Conservation (phyloP, 164 flowering plant species). For the Akebia trifoliata region DNA sequence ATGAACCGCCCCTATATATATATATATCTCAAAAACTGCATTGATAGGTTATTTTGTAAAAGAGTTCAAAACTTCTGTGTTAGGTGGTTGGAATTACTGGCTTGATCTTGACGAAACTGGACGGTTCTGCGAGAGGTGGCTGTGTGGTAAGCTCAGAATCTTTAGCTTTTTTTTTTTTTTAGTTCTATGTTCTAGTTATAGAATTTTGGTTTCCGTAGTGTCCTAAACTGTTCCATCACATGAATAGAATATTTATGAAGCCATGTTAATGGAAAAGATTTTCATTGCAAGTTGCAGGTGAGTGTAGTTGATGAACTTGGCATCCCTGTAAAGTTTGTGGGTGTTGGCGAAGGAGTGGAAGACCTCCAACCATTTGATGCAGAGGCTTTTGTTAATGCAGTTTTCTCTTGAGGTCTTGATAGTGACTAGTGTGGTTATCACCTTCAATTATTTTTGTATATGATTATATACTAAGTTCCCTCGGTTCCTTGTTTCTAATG, state of each 20-base stretch:
- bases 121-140: constrained; percentile 97
- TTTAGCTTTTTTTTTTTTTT: not conserved
- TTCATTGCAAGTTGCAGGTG: constrained; percentile 45
- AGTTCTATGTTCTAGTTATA: not conserved
- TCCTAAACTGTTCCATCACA: not conserved
- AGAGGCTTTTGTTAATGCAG: constrained; percentile 80
- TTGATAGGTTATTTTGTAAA: not conserved
- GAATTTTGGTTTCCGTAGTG: not conserved
- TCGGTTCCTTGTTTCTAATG: too few relatives aligned
- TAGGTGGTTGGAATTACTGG: constrained; percentile 94
- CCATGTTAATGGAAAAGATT: not conserved
- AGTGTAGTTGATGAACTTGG: constrained; percentile 98
- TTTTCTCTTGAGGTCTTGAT: constrained; percentile 53
- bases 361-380: constrained; percentile 97
- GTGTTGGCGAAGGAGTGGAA: constrained; percentile 92
- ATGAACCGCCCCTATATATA: too few relatives aligned
- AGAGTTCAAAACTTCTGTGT: not conserved
- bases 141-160: constrained; percentile 68
- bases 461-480: too few relatives aligned
- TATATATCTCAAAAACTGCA: too few relatives aligned
- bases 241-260: not conserved
- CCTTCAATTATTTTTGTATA: too few relatives aligned
- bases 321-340: constrained; percentile 96
- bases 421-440: constrained; percentile 1
- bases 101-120: constrained; percentile 86